These are phyloP conservation scores for Lepidium africanum DNA, from an alignment of 345 rosid genomes.

Conservation along the genomic window DNA sequence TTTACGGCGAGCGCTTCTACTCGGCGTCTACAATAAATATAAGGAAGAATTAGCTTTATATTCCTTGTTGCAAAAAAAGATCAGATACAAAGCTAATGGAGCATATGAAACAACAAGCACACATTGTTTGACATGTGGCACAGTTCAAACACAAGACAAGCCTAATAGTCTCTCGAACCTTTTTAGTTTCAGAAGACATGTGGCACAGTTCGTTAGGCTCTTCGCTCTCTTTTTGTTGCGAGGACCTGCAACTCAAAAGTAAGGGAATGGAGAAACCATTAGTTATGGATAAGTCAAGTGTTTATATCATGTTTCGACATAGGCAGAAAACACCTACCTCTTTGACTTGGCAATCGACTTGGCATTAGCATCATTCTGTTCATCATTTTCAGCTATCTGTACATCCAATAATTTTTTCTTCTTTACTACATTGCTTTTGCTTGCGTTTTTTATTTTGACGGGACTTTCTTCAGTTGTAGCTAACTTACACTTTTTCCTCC, in stretches of 20 bases:
- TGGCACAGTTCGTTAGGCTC: constrained; percentile 34
- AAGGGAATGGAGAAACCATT: background rate
- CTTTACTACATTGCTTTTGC: constrained; percentile 19
- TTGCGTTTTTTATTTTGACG: constrained; percentile 7
- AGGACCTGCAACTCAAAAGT: constrained; percentile 30
- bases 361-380: constrained; percentile 17
- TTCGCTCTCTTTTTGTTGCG: constrained; percentile 34
- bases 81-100: background rate
- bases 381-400: constrained; percentile 21
- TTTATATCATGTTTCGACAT: too few relatives aligned
- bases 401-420: constrained; percentile 20
- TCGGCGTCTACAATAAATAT: constrained; percentile 46
- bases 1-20: constrained; percentile 94
- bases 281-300: constrained; percentile 2
- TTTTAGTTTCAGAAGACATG: constrained; percentile 37
- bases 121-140: too few relatives aligned
- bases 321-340: constrained; percentile 29
- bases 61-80: constrained; percentile 2
- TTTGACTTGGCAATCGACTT: constrained; percentile 16
- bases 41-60: constrained; percentile 14
- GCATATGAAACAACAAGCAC: background rate
- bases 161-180: constrained; percentile 37
- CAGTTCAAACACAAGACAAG: too few relatives aligned
- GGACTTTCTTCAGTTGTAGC: constrained; percentile 34
- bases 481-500: constrained; percentile 66